Evolutionary conservation across 352 stramenopile genomes (phyloP).

Genomic region (Pelagophyceae sp.): DNA sequence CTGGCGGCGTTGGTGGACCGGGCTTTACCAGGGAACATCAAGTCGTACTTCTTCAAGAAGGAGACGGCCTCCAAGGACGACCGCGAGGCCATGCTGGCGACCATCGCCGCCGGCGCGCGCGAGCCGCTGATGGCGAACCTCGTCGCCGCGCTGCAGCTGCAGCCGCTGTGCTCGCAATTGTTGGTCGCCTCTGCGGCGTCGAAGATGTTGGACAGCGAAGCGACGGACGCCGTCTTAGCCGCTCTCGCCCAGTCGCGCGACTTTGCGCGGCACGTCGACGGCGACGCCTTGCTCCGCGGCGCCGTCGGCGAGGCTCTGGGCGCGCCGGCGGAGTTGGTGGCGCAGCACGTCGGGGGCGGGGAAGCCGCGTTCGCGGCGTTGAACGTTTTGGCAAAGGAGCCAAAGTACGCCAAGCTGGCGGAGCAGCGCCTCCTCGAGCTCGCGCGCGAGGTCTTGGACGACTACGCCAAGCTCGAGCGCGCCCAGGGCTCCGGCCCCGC

Average conservation of each 20-base stretch:
- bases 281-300: background rate
- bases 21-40: background rate
- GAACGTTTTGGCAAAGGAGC: background rate
- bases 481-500: background rate
- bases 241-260: background rate
- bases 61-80: background rate
- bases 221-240: background rate
- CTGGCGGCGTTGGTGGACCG: background rate
- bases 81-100: background rate
- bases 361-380: background rate
- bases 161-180: background rate
- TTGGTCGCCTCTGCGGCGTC: background rate
- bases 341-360: background rate
- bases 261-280: background rate
- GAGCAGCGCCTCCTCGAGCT: slow-evolving; percentile 2
- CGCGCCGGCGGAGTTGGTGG: slow-evolving; percentile 1
- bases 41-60: background rate
- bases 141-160: slow-evolving; percentile 19
- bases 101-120: background rate
- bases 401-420: background rate
- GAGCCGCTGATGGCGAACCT: slow-evolving; percentile 5
- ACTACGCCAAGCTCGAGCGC: background rate
- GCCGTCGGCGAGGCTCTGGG: background rate
- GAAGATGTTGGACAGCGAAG: background rate
- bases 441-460: background rate